phyloP scores from a whole-genome alignment of 208 protist species.

The Acanthamoeba castellanii region DNA sequence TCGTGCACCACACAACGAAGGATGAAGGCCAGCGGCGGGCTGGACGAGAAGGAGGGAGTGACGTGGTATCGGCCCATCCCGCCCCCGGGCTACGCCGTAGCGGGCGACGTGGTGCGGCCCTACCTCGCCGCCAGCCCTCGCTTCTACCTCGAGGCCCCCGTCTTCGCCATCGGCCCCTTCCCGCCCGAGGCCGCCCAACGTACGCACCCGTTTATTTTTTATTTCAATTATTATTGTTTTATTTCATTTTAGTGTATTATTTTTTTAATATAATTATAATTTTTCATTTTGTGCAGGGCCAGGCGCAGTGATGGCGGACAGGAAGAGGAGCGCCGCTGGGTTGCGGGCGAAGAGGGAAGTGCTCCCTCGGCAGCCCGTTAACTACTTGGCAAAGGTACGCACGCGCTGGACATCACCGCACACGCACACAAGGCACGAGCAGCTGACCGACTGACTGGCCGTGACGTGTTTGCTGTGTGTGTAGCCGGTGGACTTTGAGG shows the following conservation, averaged over 20 bases:
- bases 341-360: neutral
- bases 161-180: slow-evolving; percentile 1
- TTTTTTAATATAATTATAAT: neutral
- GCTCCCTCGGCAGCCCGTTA: neutral
- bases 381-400: neutral
- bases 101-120: slow-evolving; percentile 48
- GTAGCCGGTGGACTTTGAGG: slow-evolving; percentile 58
- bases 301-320: neutral
- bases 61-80: slow-evolving; percentile 31
- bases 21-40: neutral
- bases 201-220: neutral
- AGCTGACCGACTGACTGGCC: neutral
- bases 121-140: slow-evolving; percentile 29
- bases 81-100: neutral
- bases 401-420: neutral
- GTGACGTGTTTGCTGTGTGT: neutral
- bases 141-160: slow-evolving; percentile 40
- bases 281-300: neutral
- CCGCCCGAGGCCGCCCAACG: neutral
- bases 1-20: neutral
- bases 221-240: neutral
- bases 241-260: neutral
- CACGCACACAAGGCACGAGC: neutral
- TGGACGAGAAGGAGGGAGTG: neutral
- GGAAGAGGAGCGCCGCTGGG: neutral